Base-by-base conservation (phyloP, 2,329 filamentous ascomycete genomes). In the Hymenoscyphus scutula region DNA sequence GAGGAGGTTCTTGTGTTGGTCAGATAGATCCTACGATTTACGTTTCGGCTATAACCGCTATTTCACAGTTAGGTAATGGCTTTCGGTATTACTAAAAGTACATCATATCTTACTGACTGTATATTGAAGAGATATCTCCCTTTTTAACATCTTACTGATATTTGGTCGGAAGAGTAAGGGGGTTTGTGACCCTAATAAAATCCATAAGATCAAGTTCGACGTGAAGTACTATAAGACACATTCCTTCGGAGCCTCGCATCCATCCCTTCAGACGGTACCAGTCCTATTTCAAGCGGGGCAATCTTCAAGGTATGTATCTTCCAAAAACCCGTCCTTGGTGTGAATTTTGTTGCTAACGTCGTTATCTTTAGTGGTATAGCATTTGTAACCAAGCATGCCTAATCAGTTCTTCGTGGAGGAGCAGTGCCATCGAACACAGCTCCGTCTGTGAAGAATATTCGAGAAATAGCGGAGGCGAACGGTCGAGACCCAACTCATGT, bases 1-100 rank as follows among this genome's bases (percentile, higher is more conserved):
- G 83, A 84, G 0, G 87, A 84, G 2, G 86, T 86, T 0, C 87
- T 13, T 89, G 72, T 89, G 84, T 82, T 86, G 86, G 0, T 84
- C 11, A 88, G 87, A 64, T 61, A 11, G 86, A 89, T 70, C 86
- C 87, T 0, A 70, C 89, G 1, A 79, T 81, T 1, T 79, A 85
- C 1, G 77, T 89, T 0, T 80, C 85, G 3, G 85, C 86, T 2
- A 89, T 89, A 86, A 86, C 86, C 0, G 86, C 86, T 0, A 86
- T 78, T 0, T 89, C 87, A 0, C 81, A 83, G 65, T 87, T 78
- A 62, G 80, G n/a, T n/a, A n/a, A n/a, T 90, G 13, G 84, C 81
- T 0, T 89, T 89, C 63, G 86, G 86, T 0, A 84, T 89, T 0
- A 89, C 87, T 0, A 81, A 86, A 0, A 82, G 83, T 1, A 88